Conservation (phyloP, 2,329 filamentous ascomycete genomes). For the Colletotrichum tofieldiae region DNA sequence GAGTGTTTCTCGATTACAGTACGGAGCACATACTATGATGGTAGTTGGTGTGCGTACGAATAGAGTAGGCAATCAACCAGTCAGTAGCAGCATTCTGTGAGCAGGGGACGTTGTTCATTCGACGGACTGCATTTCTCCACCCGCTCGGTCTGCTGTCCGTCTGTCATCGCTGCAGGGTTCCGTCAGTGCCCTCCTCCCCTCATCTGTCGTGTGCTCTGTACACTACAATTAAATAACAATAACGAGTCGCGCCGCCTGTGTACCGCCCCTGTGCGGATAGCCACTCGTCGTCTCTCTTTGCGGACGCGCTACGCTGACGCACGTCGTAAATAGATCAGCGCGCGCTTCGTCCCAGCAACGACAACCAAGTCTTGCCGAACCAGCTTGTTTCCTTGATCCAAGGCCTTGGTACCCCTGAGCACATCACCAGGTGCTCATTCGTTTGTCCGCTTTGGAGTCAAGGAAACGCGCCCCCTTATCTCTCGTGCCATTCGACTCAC, state of each 20-base stretch:
- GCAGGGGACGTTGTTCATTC: constrained; percentile 1
- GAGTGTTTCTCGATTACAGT: background rate
- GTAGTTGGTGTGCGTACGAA: background rate
- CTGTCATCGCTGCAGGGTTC: background rate
- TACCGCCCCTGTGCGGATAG: background rate
- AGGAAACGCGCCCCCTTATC: constrained; percentile 13
- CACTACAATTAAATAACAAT: too few species aligned
- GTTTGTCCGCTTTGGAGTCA: background rate
- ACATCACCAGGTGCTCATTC: constrained; percentile 3
- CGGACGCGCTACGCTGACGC: constrained; percentile 21
- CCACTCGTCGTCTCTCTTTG: background rate
- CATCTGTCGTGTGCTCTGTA: too few species aligned
- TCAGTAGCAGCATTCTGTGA: background rate
- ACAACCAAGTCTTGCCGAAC: constrained; percentile 16
- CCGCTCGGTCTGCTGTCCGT: constrained; percentile 7
- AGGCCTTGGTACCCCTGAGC: constrained; percentile 13
- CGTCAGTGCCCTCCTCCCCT: too few species aligned
- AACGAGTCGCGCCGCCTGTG: background rate
- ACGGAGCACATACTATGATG: background rate
- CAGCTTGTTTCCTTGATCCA: constrained; percentile 23
- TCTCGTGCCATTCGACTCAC: background rate
- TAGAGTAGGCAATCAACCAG: background rate
- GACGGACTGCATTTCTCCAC: constrained; percentile 27
- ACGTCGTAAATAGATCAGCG: constrained; percentile 40
- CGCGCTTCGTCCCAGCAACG: constrained; percentile 39